A percentile compares a stretch with the other conserved stretches of the same genome.
phyloP scores from a whole-genome alignment of 148 eudicot genomes.

The Pharnaceum exiguum region DNA sequence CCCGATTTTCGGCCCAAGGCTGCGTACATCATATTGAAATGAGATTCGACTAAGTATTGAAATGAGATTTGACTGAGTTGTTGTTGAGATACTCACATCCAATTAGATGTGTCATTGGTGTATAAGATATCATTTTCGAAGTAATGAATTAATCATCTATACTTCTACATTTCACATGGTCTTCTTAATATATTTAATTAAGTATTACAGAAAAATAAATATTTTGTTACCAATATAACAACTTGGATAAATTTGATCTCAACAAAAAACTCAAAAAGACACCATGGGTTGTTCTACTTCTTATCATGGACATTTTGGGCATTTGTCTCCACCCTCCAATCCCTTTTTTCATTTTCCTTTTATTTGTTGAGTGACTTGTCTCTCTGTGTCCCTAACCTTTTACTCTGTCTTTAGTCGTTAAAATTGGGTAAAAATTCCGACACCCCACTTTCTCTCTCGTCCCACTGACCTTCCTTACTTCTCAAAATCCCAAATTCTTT shows the following conservation, averaged over 20 bases:
- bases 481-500: conserved; percentile 1
- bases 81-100: too few species aligned
- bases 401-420: conserved; percentile 10
- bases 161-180: too few species aligned
- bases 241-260: background rate
- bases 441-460: conserved; percentile 9
- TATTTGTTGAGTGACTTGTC: background rate
- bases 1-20: too few species aligned
- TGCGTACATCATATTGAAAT: too few species aligned
- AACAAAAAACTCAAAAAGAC: background rate
- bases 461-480: conserved; percentile 8
- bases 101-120: too few species aligned
- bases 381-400: background rate
- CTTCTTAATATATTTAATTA: too few species aligned
- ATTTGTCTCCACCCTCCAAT: background rate
- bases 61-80: too few species aligned
- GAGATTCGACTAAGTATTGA: too few species aligned
- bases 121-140: too few species aligned
- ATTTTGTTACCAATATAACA: background rate
- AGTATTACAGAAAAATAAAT: too few species aligned
- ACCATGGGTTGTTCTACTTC: background rate
- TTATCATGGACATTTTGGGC: background rate
- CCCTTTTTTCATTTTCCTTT: background rate
- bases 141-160: too few species aligned
- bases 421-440: conserved; percentile 12